These are phyloP conservation scores for Leishmania martiniquensis DNA, from an alignment of 208 protist genomes.

Conservation along the genomic window DNA sequence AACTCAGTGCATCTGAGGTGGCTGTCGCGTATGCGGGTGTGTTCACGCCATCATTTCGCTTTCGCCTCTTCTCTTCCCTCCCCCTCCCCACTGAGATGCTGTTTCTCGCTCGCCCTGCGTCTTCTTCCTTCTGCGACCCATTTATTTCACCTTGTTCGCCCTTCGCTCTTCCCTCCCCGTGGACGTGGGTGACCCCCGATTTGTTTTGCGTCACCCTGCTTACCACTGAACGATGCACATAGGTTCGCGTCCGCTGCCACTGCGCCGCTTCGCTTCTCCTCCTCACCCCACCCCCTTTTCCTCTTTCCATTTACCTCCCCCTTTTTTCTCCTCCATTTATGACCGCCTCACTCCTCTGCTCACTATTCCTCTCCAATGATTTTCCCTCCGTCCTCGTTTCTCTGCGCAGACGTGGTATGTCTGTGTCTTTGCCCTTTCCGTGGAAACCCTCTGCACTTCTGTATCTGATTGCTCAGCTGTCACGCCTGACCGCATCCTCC, in stretches of 20 bases:
- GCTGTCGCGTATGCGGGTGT: neutral
- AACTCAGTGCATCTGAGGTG: neutral
- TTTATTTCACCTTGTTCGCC: neutral
- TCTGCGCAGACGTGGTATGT: neutral
- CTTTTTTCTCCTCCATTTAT: neutral
- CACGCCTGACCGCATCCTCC: neutral
- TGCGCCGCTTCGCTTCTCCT: neutral
- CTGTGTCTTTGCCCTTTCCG: neutral
- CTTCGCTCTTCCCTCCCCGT: neutral
- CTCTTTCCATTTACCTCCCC: neutral
- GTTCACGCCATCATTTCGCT: neutral
- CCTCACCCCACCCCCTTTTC: neutral
- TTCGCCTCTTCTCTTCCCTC: neutral
- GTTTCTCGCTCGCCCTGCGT: neutral
- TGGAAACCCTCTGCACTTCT: neutral
- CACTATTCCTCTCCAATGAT: neutral
- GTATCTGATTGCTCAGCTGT: neutral
- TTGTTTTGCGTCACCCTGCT: neutral
- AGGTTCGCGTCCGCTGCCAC: neutral
- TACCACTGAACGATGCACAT: conserved; percentile 7
- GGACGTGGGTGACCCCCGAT: neutral
- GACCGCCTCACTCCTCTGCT: neutral
- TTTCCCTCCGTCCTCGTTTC: neutral
- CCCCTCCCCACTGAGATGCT: neutral
- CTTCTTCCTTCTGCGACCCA: neutral